A percentile compares a stretch with the other conserved stretches of the same genome.
Evolutionary conservation across 1,284 basidiomycete species (phyloP).

Genomic region (Malassezia pachydermatis): DNA sequence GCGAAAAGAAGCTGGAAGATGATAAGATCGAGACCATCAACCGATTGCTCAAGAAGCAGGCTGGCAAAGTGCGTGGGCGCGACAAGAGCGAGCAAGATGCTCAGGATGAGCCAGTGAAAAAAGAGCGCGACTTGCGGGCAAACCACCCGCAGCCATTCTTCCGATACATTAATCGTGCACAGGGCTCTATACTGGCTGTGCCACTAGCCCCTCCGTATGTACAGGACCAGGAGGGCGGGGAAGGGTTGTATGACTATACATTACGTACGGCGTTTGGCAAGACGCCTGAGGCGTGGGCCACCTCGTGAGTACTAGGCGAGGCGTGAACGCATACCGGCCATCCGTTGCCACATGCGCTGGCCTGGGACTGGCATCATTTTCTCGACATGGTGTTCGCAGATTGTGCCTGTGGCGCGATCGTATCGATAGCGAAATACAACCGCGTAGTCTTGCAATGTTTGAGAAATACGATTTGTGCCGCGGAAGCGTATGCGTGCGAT

Average conservation of each 20-base stretch:
- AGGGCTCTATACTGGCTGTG: slow-evolving; percentile 15
- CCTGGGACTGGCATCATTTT: slow-evolving; percentile 41
- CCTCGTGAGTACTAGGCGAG: background rate
- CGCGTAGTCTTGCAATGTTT: slow-evolving; percentile 34
- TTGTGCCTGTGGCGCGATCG: slow-evolving; percentile 33
- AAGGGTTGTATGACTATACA: slow-evolving; percentile 12
- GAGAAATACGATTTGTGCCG: slow-evolving; percentile 30
- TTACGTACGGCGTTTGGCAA: slow-evolving; percentile 12
- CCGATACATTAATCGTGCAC: slow-evolving; percentile 19
- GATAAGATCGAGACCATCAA: slow-evolving; percentile 81
- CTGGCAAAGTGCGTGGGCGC: slow-evolving; percentile 28
- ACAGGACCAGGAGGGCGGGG: background rate
- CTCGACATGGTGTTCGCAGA: slow-evolving; percentile 36
- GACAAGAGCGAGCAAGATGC: slow-evolving; percentile 10
- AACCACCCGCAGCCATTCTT: slow-evolving; percentile 14
- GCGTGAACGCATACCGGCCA: slow-evolving; percentile 8
- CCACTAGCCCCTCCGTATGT: slow-evolving; percentile 9
- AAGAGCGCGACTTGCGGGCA: slow-evolving; percentile 7
- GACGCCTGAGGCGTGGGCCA: slow-evolving; percentile 7
- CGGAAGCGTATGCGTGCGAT: slow-evolving; percentile 31
- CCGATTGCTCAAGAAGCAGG: slow-evolving; percentile 67
- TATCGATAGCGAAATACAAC: slow-evolving; percentile 42
- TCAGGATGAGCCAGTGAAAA: slow-evolving; percentile 2
- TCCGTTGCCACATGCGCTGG: slow-evolving; percentile 28
- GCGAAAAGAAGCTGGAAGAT: slow-evolving; percentile 80